Conservation (phyloP, 2,329 filamentous ascomycete genomes). For the Neoscytalidium dimidiatum region DNA sequence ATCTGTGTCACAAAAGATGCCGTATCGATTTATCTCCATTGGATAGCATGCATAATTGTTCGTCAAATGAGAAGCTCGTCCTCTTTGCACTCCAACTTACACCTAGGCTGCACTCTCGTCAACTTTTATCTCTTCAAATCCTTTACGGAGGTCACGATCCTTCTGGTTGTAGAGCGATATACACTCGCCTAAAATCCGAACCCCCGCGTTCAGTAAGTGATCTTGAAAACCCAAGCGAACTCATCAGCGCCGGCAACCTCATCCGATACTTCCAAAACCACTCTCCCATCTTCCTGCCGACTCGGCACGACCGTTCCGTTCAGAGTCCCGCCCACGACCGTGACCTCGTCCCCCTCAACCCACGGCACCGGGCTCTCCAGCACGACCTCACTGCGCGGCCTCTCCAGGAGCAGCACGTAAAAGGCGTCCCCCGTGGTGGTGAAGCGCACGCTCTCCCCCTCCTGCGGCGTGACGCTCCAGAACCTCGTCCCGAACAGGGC, state of each 20-base stretch:
- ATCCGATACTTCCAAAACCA: slow-evolving; percentile 17
- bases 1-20: too few relatives aligned
- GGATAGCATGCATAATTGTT: too few relatives aligned
- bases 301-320: slow-evolving; percentile 24
- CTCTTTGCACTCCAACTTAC: too few relatives aligned
- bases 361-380: slow-evolving; percentile 50
- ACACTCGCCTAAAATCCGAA: too few relatives aligned
- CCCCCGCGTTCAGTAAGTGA: slow-evolving; percentile 23
- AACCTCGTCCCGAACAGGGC: slow-evolving; percentile 61
- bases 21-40: too few relatives aligned
- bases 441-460: slow-evolving; percentile 50
- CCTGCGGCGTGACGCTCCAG: slow-evolving; percentile 51
- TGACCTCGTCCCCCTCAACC: slow-evolving; percentile 49
- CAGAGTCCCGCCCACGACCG: slow-evolving; percentile 40
- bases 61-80: too few relatives aligned
- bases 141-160: too few relatives aligned
- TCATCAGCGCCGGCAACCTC: slow-evolving; percentile 20
- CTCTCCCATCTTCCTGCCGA: background rate
- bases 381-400: slow-evolving; percentile 28
- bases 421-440: slow-evolving; percentile 32
- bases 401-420: background rate
- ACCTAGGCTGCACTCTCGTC: too few relatives aligned
- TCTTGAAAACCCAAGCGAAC: slow-evolving; percentile 24
- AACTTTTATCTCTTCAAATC: too few relatives aligned
- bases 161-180: too few relatives aligned